Percentiles rank a stretch among this genome's conserved stretches.
Conservation (phyloP, 768 basidiomycete species). For the Tulasnella sp. region DNA sequence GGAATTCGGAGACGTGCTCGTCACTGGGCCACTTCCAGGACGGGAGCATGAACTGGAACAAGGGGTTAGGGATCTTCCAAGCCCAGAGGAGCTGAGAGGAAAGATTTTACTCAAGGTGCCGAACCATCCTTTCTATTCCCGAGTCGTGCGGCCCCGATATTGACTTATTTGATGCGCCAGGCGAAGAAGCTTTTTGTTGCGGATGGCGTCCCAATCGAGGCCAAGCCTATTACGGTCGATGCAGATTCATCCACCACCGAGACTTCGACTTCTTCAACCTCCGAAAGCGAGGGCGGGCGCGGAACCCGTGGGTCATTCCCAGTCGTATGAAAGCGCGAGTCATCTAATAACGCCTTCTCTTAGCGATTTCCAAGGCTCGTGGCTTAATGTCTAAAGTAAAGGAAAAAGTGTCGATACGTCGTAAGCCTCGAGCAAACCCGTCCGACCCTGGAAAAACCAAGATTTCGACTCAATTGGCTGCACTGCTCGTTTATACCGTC, state of each 20-base stretch:
- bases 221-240: conserved; percentile 34
- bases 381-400: neutral
- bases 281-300: conserved; percentile 28
- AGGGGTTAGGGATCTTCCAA: conserved; percentile 56
- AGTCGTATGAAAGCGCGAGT: neutral
- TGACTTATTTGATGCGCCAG: conserved; percentile 31
- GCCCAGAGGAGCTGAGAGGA: conserved; percentile 72
- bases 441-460: conserved; percentile 38
- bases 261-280: conserved; percentile 30
- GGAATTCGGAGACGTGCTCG: conserved; percentile 48
- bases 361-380: neutral
- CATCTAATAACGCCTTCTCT: neutral
- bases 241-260: conserved; percentile 40
- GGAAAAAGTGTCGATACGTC: neutral
- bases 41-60: conserved; percentile 28
- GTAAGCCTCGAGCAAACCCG: neutral
- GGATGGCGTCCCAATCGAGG: conserved; percentile 32
- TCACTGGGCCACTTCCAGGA: conserved; percentile 44
- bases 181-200: conserved; percentile 68
- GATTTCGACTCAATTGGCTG: conserved; percentile 67
- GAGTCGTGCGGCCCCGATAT: neutral
- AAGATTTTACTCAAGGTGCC: conserved; percentile 76
- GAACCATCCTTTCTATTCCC: conserved; percentile 2
- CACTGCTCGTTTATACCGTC: conserved; percentile 84
- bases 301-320: neutral